Base-by-base conservation (phyloP, 768 basidiomycete genomes). In the Mycena olivaceomarginata region DNA sequence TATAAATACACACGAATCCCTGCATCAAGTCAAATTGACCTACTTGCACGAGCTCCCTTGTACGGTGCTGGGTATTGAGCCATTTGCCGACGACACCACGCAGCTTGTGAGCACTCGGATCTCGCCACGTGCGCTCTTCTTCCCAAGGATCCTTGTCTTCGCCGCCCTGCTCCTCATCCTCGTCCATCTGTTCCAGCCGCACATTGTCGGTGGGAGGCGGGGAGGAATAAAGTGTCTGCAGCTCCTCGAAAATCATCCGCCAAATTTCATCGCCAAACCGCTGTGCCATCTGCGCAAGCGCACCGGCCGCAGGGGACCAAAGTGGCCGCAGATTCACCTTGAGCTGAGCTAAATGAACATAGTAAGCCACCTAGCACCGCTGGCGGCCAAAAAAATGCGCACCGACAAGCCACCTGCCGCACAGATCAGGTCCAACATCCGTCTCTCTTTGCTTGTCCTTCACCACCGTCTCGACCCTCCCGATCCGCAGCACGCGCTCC, bases 241-340 rank as follows among this genome's bases (percentile, higher is more conserved):
- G 79, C 80, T 97, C 93, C 5, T 84, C 86, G 80, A 95, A 96
- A 16, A 97, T 75, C 18, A 94, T 81, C 9, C 81, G 77, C 98
- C 98, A 98, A 2, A 96, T 91, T 1, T 90, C 77, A 77, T 96
- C 93, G 0, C 92, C 93, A 75, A 93, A 94, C n/a, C 91, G 86
- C 39, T 87, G 84, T 0, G 85, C 80, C 66, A 91, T 83, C 0
- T 91, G 88, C 0, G 91, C 88, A 7, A 98, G 84, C 0, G 95
- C 94, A 13, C 90, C 90, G 15, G 93, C 90, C 5, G 97, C 92
- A 20, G 97, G 94, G 5, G 93, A 91, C 95, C 98, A 99, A 18
- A 98, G 82, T 0, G 98, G 98, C 40, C 96, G 91, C 60, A 99
- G 86, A 83, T 97, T 98, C 76, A 99, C 95, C 86, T 99, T 99